phyloP scores from a whole-genome alignment of 2,329 filamentous ascomycete genomes.

The Dactylellina haptotyla region DNA sequence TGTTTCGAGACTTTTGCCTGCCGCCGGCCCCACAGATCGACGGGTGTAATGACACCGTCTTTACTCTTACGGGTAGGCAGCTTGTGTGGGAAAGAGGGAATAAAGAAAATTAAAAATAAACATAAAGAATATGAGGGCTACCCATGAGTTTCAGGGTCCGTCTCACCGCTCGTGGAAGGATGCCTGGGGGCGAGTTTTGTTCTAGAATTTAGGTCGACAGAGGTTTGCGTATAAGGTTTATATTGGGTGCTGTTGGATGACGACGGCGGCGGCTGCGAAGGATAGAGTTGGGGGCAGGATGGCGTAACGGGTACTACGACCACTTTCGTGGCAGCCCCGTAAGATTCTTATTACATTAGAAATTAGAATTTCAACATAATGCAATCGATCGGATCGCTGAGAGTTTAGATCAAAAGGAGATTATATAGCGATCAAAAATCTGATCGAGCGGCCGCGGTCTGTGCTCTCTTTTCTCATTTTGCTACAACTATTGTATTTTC shows the following conservation, averaged over 20 bases:
- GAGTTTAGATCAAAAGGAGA: neutral
- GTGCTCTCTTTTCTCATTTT: neutral
- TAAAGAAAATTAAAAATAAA: too few relatives aligned
- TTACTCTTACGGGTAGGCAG: too few relatives aligned
- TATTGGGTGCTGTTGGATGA: slow-evolving; percentile 20
- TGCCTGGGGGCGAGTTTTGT: slow-evolving; percentile 9
- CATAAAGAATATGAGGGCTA: neutral
- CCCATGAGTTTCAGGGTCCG: slow-evolving; percentile 12
- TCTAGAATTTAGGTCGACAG: slow-evolving; percentile 16
- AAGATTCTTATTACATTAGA: too few relatives aligned
- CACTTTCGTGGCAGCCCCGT: too few relatives aligned
- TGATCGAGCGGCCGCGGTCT: neutral
- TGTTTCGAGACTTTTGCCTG: neutral
- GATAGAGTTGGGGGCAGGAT: slow-evolving; percentile 2
- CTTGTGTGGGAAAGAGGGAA: too few relatives aligned
- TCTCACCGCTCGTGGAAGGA: slow-evolving; percentile 8
- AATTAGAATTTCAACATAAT: neutral
- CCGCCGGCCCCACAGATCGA: slow-evolving; percentile 16
- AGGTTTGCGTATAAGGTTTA: neutral
- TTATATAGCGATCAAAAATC: neutral
- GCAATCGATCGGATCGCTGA: slow-evolving; percentile 9
- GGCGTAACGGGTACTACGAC: slow-evolving; percentile 40
- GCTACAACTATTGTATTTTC: too few relatives aligned
- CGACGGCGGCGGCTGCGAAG: too few relatives aligned
- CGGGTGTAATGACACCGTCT: slow-evolving; percentile 4